Evolutionary conservation across 345 rosid genomes (phyloP).

Genomic region (Ricinus communis): DNA sequence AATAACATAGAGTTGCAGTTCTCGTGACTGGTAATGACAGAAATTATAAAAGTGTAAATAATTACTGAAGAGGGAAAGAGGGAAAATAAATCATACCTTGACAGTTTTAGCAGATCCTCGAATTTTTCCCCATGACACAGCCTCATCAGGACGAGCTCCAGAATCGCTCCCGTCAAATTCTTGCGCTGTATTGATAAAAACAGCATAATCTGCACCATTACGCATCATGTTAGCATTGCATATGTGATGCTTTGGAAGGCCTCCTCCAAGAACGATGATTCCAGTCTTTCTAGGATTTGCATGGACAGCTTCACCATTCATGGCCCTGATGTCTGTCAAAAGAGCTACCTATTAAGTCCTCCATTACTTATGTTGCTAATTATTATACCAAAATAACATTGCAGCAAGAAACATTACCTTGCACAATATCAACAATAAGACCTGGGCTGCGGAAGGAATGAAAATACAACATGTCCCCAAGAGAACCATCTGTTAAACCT

Average conservation of each 20-base stretch:
- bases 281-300: slow-evolving; percentile 81
- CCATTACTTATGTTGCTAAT: not conserved
- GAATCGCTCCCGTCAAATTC: slow-evolving; percentile 99
- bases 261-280: slow-evolving; percentile 89
- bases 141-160: slow-evolving; percentile 94
- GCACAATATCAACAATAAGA: slow-evolving; percentile 61
- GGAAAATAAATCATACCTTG: slow-evolving; percentile 43
- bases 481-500: slow-evolving; percentile 89
- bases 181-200: slow-evolving; percentile 85
- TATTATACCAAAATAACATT: not conserved
- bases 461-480: slow-evolving; percentile 93
- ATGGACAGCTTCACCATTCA: slow-evolving; percentile 82
- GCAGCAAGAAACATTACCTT: slow-evolving; percentile 46
- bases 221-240: slow-evolving; percentile 99
- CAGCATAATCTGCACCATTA: slow-evolving; percentile 87
- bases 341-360: not conserved
- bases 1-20: not conserved
- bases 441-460: slow-evolving; percentile 72
- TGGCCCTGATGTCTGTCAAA: slow-evolving; percentile 72
- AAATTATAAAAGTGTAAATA: not conserved
- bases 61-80: not conserved
- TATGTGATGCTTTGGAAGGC: slow-evolving; percentile 92
- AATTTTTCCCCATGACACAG: slow-evolving; percentile 94
- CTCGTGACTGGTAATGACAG: not conserved
- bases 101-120: slow-evolving; percentile 79